Conservation (phyloP, 495 filamentous ascomycete species). For the Penicillium flavigenum region DNA sequence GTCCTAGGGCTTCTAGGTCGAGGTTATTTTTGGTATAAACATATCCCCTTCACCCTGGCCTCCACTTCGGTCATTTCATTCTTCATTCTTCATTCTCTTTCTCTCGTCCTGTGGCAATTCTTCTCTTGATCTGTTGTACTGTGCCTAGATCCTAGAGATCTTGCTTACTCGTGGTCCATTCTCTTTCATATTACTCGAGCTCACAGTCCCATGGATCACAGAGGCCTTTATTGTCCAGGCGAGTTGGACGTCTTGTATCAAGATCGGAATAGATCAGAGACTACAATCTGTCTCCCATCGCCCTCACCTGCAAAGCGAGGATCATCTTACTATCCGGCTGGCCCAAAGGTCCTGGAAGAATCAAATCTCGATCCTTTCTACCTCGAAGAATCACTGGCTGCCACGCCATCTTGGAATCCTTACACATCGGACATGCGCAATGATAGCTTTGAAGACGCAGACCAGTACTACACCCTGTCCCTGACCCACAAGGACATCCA, state of each 20-base stretch:
- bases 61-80: slow-evolving; percentile 15
- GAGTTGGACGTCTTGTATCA: slow-evolving; percentile 37
- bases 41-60: slow-evolving; percentile 36
- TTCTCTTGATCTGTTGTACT: slow-evolving; percentile 10
- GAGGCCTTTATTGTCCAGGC: slow-evolving; percentile 35
- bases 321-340: slow-evolving; percentile 41
- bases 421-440: slow-evolving; percentile 34
- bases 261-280: slow-evolving; percentile 39
- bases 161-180: slow-evolving; percentile 9
- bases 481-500: slow-evolving; percentile 28
- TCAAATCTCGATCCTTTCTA: slow-evolving; percentile 49
- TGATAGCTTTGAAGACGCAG: slow-evolving; percentile 37
- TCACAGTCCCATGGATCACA: slow-evolving; percentile 46
- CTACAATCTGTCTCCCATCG: slow-evolving; percentile 35
- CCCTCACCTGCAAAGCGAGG: slow-evolving; percentile 34
- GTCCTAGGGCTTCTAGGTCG: slow-evolving; percentile 9
- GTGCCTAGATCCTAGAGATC: slow-evolving; percentile 5
- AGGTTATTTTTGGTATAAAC: slow-evolving; percentile 45
- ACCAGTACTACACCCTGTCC: slow-evolving; percentile 40
- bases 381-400: slow-evolving; percentile 41
- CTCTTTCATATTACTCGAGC: slow-evolving; percentile 19
- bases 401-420: slow-evolving; percentile 30
- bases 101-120: slow-evolving; percentile 15
- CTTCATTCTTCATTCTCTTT: slow-evolving; percentile 17
- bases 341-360: slow-evolving; percentile 36